Percentiles rank a stretch among this genome's conserved stretches.
Evolutionary conservation across 2,329 filamentous ascomycete genomes (phyloP).

Genomic region (Aspergillus ustus): DNA sequence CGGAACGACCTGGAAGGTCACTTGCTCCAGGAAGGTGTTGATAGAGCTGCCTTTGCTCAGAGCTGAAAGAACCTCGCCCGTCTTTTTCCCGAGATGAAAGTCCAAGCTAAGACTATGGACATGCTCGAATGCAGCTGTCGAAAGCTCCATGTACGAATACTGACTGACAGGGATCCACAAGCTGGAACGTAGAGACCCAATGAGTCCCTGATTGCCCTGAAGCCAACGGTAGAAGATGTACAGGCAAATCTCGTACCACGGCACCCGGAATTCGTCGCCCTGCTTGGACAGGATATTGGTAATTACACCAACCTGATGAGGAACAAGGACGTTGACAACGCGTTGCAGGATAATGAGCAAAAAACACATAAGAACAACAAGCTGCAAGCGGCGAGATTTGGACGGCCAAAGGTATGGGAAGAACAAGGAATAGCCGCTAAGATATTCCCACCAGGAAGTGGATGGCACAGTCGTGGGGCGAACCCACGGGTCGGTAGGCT

Average conservation of each 20-base stretch:
- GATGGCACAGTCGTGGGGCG: conserved; percentile 83
- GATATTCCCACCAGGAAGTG: conserved; percentile 94
- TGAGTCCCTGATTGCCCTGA: conserved; percentile 84
- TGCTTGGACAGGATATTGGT: conserved; percentile 71
- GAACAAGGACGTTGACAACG: conserved; percentile 83
- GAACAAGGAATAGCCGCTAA: conserved; percentile 89
- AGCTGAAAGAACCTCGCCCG: conserved; percentile 92
- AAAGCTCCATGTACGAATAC: conserved; percentile 93
- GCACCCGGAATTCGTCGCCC: conserved; percentile 61
- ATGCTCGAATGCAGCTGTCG: conserved; percentile 94
- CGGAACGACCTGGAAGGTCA: conserved; percentile 93
- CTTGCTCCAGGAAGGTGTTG: conserved; percentile 93
- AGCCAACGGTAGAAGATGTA: conserved; percentile 80
- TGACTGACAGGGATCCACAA: conserved; percentile 97
- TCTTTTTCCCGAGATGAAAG: conserved; percentile 95
- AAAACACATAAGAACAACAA: conserved; percentile 83
- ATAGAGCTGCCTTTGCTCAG: conserved; percentile 95
- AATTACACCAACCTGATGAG: conserved; percentile 77
- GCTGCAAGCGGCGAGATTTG: conserved; percentile 74
- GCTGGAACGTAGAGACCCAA: conserved; percentile 79
- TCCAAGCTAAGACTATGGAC: conserved; percentile 94
- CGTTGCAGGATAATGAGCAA: conserved; percentile 78
- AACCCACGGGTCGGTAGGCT: conserved; percentile 75
- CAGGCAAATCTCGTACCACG: conserved; percentile 74
- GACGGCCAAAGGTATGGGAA: conserved; percentile 97